Evolutionary conservation across 2,329 filamentous ascomycete species (phyloP), one percentile per base, ranked within the genome.

Genomic region (Arthrobotrys pseudoclavata): DNA sequence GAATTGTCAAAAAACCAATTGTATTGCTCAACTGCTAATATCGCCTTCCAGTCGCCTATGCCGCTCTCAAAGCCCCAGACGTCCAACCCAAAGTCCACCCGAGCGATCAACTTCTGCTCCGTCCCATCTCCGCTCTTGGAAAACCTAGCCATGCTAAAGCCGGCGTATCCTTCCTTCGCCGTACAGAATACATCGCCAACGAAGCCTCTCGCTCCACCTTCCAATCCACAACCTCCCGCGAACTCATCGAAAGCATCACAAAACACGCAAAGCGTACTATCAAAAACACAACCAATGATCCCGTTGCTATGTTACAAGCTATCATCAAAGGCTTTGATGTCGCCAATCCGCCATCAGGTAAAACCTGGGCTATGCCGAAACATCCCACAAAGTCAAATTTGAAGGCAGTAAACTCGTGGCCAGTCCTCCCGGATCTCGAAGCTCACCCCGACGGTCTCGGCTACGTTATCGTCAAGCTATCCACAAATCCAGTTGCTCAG

Each of bases 141-240:
- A 97, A 97, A 84, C 91, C 91, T 52, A 89, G 89, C 79, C 91
- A 93, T 79, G 87, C 91, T 18, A 91, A 91, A 79, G 52, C 79
- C 22, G 80, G 80, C 13, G 93, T 97, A 67, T 97, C 93, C 79
- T 99, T 99, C 88, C 88, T 99, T 80, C 93, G 96, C 72, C 90
- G 95, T 82, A 98, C 96, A 69, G 96, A 99, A 84, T 98, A 98
- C 85, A 97, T 97, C 82, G 92, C 92, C 10, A 77, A 77, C 18
- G 85, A 86, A 22, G 85, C 85, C 31, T 83, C 86, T 4, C 89
- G 89, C 82, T 82, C 82, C 18, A 84, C 84, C 34, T 84, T 85
- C 71, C 87, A 88, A 62, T 86, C 86, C 0, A 87, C 86, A 29
- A 87, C 87, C 26, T 87, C 88, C 3, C 87, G 87, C 78, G 85